Conservation (phyloP, 2,329 filamentous ascomycete species). For the Ustilaginoidea virens region DNA sequence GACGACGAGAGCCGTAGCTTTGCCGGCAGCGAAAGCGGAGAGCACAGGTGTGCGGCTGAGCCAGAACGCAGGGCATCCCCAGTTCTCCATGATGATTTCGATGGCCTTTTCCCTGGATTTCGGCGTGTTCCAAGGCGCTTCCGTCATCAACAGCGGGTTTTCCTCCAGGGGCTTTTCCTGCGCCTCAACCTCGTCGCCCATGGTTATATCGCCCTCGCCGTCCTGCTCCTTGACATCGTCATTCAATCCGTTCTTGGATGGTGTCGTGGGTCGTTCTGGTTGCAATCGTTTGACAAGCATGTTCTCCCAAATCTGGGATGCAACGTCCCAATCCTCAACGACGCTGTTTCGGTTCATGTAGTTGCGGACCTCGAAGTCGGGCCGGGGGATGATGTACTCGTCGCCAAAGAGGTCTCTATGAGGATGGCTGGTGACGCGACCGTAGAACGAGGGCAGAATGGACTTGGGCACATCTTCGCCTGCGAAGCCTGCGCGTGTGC, state of each 20-base stretch:
- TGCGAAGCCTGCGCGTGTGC: slow-evolving; percentile 86
- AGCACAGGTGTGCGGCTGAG: slow-evolving; percentile 78
- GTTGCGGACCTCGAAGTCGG: slow-evolving; percentile 72
- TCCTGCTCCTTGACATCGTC: slow-evolving; percentile 47
- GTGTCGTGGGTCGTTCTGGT: slow-evolving; percentile 52
- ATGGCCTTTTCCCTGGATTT: slow-evolving; percentile 89
- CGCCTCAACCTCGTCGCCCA: slow-evolving; percentile 33
- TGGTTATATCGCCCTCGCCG: slow-evolving; percentile 42
- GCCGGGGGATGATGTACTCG: slow-evolving; percentile 66
- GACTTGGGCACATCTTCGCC: slow-evolving; percentile 96
- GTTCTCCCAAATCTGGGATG: slow-evolving; percentile 81
- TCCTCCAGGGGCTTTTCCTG: slow-evolving; percentile 73
- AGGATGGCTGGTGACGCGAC: slow-evolving; percentile 31
- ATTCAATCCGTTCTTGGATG: slow-evolving; percentile 66
- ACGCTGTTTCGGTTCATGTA: slow-evolving; percentile 80
- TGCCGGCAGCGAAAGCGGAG: slow-evolving; percentile 82
- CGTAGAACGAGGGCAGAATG: slow-evolving; percentile 83
- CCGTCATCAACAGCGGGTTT: slow-evolving; percentile 83
- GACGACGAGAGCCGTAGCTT: slow-evolving; percentile 81
- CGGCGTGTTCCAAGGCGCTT: slow-evolving; percentile 78
- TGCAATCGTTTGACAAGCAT: slow-evolving; percentile 80
- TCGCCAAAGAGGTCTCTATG: slow-evolving; percentile 67
- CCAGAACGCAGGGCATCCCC: slow-evolving; percentile 92
- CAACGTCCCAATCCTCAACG: slow-evolving; percentile 93
- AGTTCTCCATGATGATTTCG: slow-evolving; percentile 93